Base-by-base conservation (phyloP, 352 stramenopile species). In the Phytophthora multivora region DNA sequence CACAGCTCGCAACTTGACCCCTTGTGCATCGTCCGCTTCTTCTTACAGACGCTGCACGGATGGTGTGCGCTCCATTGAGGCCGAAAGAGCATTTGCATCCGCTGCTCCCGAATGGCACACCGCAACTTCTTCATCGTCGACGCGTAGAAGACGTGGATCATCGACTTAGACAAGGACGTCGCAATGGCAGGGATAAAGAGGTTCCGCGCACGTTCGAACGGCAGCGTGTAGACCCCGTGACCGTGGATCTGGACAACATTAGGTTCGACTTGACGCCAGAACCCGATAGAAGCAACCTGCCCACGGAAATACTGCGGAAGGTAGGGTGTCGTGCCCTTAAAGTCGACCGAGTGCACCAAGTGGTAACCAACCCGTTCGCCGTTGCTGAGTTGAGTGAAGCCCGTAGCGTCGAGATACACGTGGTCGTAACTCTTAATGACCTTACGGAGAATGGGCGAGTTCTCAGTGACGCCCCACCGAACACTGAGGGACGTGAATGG, bases 391-490 rank as follows among this genome's bases (percentile, higher is more conserved):
- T 67, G 40, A 0, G 63, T 53, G 39, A 73, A 69, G n/a, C 60
- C 69, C 19, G 61, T 72, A 0, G 69, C 51, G 12, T 75, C 69
- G 26, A 78, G 28, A 57, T 75, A 78, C 1, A 78, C 51, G 33
- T 72, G 70, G 35, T 78, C 69, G 19, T 72, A 67, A 19, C 59
- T 71, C 51, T 71, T 71, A 8, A 71, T 55, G 18, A 73, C 49
- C 18, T 40, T 67, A 5, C 63, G 69, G 45, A 71, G 54, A 31
- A 69, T 59, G n/a, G 68, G 58, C 12, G 54, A 50, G 51, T 71
- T 73, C 41, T 73, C 60, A 25, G 68, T 58, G 26, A 65, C 59
- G 12, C 68, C 25, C 40, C 54, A 71, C 10, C 51, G 54, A 39
- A 73, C 59, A 13, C 63, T 63, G 5, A 70, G 54, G n/a, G 36